Base-by-base conservation (phyloP, 345 rosid genomes). In the Brassica napus region DNA sequence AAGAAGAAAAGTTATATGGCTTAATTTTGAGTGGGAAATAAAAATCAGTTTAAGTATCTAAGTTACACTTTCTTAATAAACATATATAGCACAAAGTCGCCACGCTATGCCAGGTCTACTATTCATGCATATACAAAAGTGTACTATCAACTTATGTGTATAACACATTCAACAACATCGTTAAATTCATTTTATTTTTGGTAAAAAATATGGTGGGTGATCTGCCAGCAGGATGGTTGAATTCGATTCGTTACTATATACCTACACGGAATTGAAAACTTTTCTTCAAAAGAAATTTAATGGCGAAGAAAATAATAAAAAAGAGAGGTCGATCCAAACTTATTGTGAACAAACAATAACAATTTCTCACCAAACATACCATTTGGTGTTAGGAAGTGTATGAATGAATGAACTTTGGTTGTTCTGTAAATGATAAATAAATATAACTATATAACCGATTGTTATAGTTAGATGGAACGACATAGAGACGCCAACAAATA, bases 121-220 rank as follows among this genome's bases (percentile, higher is more conserved):
- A 42, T 42, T 42, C 49, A 70, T 62, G 71, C 32, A 63, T 30
- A 16, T 65, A n/a, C 2, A 49, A 49, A 18, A 47, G 69, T 61
- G 49, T 65, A 16, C 15, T 31, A 61, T 28, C 64, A 54, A 16
- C 60, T 16, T 54, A 54, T 54, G 60, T 54, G 60, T 54, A 6
- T 16, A 52, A 16, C 18, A 54, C 60, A 54, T 54, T 54, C 24
- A 77, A 70, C 71, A 72, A 72, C 73, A 47, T 60, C 23, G 44
- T 37, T 79, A 35, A 73, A 57, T 78, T 39, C 37, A 55, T 78
- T 59, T 79, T 11, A 8, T 24, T 74, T 73, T 68, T 52, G 75
- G 79, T 79, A 79, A 79, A 60, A 79, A 73, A 74, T 69, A 24
- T 52, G 79, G 78, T 79, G 26, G 66, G 49, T 62, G 71, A 69